phyloP scores from a whole-genome alignment of 1,139 yeast genomes.

The Debaryomyces nepalensis region DNA sequence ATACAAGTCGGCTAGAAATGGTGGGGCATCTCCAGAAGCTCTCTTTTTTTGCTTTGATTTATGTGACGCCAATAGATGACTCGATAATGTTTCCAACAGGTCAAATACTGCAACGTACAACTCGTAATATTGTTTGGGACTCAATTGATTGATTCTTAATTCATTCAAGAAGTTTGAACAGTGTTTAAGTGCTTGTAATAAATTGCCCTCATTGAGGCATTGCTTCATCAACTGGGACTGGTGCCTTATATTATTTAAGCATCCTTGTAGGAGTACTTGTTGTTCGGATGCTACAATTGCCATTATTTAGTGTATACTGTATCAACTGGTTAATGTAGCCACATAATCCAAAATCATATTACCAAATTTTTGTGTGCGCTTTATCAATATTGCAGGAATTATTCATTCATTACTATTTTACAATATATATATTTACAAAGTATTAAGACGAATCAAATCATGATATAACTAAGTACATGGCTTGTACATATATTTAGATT shows the following conservation, averaged over 20 bases:
- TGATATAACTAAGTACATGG: neutral
- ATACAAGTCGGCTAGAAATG: conserved; percentile 87
- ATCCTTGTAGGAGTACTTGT: conserved; percentile 46
- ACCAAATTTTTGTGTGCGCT: conserved; percentile 5
- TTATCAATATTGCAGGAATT: neutral
- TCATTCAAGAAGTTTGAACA: conserved; percentile 85
- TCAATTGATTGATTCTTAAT: conserved; percentile 70
- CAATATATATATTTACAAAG: neutral
- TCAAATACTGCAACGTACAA: conserved; percentile 86
- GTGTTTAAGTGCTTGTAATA: conserved; percentile 88
- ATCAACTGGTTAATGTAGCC: neutral
- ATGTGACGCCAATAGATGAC: conserved; percentile 68
- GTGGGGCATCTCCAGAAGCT: conserved; percentile 25
- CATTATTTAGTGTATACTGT: conserved; percentile 1
- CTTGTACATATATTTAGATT: neutral
- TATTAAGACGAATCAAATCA: neutral
- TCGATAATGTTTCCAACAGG: conserved; percentile 71
- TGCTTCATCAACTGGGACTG: conserved; percentile 80
- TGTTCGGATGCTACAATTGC: conserved; percentile 19
- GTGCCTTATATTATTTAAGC: conserved; percentile 62
- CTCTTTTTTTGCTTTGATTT: conserved; percentile 39
- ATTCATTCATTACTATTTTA: neutral
- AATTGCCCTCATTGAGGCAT: conserved; percentile 68
- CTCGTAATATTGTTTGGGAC: conserved; percentile 95
- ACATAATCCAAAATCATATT: neutral